Evolutionary conservation across 2,329 filamentous ascomycete species (phyloP).

Genomic region (Aureobasidium uvarum): DNA sequence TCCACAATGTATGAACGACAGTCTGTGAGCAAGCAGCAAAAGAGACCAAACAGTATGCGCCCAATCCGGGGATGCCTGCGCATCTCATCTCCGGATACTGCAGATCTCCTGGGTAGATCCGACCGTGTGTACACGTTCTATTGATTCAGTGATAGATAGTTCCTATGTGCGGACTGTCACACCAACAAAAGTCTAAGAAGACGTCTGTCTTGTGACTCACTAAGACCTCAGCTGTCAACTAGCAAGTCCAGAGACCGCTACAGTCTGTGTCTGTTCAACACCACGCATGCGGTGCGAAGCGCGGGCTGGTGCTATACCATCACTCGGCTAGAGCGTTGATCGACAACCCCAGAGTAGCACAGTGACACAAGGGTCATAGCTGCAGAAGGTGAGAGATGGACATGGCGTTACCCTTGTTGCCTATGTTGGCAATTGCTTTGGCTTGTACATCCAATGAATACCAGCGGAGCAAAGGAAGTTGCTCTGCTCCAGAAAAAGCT

Average conservation of each 20-base stretch:
- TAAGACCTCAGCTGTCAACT: neutral
- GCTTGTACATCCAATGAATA: neutral
- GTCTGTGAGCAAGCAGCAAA: too few species aligned
- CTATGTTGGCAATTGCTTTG: neutral
- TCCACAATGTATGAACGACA: too few species aligned
- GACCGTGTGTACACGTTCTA: neutral
- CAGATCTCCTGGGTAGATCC: neutral
- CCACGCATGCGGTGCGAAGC: neutral
- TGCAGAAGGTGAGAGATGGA: neutral
- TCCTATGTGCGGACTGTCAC: neutral
- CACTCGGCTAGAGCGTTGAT: neutral
- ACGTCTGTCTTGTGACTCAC: neutral
- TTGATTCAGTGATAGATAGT: neutral
- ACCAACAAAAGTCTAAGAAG: neutral
- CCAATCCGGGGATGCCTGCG: neutral
- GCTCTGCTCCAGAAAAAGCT: neutral
- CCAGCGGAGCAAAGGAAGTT: neutral
- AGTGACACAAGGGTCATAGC: constrained; percentile 3
- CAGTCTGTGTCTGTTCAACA: neutral
- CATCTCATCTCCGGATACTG: constrained; percentile 6
- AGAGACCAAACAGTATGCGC: too few species aligned
- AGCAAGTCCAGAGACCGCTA: neutral
- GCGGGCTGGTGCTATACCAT: neutral
- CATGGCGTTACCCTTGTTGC: neutral
- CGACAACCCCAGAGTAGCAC: neutral